Evolutionary conservation across 2,329 filamentous ascomycete species (phyloP).

Genomic region (Rachicladosporium sp.): DNA sequence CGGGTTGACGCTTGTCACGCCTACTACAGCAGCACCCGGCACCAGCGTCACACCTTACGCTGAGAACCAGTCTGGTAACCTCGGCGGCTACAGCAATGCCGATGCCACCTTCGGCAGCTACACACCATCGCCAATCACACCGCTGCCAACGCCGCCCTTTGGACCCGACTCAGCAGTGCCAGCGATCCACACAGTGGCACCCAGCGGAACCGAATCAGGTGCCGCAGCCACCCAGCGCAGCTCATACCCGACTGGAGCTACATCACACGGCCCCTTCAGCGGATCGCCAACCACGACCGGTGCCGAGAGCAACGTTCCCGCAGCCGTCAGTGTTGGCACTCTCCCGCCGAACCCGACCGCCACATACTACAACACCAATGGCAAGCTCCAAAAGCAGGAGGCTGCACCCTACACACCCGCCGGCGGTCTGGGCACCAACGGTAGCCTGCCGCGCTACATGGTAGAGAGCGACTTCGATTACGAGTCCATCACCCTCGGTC

Average conservation of each 20-base stretch:
- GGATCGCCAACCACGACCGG: conserved; percentile 59
- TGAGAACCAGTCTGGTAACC: conserved; percentile 15
- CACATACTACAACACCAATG: conserved; percentile 60
- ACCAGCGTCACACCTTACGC: conserved; percentile 6
- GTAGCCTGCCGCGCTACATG: conserved; percentile 62
- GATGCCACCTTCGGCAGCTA: conserved; percentile 29
- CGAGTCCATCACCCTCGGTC: conserved; percentile 58
- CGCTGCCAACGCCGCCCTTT: conserved; percentile 28
- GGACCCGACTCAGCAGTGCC: conserved; percentile 32
- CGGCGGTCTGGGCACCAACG: conserved; percentile 64
- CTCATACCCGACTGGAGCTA: conserved; percentile 43
- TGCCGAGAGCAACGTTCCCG: conserved; percentile 46
- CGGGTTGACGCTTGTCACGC: conserved; percentile 7
- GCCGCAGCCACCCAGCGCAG: conserved; percentile 34
- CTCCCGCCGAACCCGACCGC: conserved; percentile 48
- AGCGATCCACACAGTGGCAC: conserved; percentile 21
- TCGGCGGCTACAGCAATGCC: conserved; percentile 33
- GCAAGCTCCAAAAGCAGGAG: conserved; percentile 52
- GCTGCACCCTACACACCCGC: conserved; percentile 61
- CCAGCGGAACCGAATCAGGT: conserved; percentile 18
- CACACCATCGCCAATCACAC: conserved; percentile 22
- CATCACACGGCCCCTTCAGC: conserved; percentile 55
- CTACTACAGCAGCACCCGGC: conserved; percentile 3
- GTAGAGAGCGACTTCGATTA: conserved; percentile 75
- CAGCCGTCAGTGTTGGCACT: conserved; percentile 46